Evolutionary conservation across 2,329 filamentous ascomycete species (phyloP).

Genomic region (Diaporthe velutina): DNA sequence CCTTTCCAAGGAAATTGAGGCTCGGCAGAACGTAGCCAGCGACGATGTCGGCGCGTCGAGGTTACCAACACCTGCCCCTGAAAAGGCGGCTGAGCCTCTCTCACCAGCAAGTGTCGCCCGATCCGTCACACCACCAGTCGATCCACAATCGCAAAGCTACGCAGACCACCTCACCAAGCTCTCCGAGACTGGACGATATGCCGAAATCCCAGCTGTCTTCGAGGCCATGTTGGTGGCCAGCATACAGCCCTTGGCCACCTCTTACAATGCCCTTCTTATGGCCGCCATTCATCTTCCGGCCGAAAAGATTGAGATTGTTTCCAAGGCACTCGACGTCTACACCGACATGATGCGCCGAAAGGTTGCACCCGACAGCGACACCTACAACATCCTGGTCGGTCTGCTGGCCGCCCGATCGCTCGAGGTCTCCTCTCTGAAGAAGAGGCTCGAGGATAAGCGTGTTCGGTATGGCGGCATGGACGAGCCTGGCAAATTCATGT

Average conservation of each 20-base stretch:
- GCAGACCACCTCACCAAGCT: constrained; percentile 84
- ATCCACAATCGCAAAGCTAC: constrained; percentile 77
- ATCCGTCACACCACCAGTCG: constrained; percentile 71
- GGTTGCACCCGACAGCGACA: constrained; percentile 84
- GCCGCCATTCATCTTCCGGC: constrained; percentile 86
- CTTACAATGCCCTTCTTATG: constrained; percentile 92
- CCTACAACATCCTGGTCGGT: constrained; percentile 89
- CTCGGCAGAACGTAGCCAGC: constrained; percentile 48
- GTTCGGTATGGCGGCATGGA: constrained; percentile 87
- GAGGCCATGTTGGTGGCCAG: constrained; percentile 89
- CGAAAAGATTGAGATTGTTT: constrained; percentile 85
- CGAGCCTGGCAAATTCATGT: constrained; percentile 86
- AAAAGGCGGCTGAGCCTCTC: constrained; percentile 50
- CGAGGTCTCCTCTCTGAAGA: constrained; percentile 81
- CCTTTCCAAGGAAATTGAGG: constrained; percentile 82
- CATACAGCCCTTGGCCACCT: constrained; percentile 81
- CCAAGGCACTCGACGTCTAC: constrained; percentile 94
- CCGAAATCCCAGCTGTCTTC: constrained; percentile 91
- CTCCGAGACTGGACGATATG: constrained; percentile 78
- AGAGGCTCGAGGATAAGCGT: constrained; percentile 83
- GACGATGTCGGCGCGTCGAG: constrained; percentile 58
- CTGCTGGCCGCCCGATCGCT: constrained; percentile 85
- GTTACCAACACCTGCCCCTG: constrained; percentile 50
- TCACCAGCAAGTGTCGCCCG: constrained; percentile 63
- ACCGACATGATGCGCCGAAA: constrained; percentile 93